Conservation (phyloP, 192 early-diverging fungal genomes). For the Coemansia sp. region DNA sequence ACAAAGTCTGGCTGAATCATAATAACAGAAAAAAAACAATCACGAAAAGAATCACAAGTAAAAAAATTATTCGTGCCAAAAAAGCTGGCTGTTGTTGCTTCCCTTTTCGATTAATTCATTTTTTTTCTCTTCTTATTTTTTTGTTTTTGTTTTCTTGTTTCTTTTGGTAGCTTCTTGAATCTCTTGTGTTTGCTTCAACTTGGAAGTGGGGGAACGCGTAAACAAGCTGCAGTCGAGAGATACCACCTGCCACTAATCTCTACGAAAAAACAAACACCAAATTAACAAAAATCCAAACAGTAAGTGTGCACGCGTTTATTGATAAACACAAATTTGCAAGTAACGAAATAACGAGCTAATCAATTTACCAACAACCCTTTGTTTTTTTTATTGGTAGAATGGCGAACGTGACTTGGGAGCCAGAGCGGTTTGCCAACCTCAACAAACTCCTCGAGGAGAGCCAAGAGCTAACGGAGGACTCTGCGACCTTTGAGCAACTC, state of each 20-base stretch:
- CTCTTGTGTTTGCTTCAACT: no score
- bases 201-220: background rate
- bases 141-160: background rate
- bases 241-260: background rate
- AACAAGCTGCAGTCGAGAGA: background rate
- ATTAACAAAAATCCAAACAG: background rate
- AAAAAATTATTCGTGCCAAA: no score
- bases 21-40: background rate
- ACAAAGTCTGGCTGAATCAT: slow-evolving; percentile 52
- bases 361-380: slow-evolving; percentile 4
- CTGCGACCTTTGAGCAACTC: slow-evolving; percentile 39
- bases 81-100: background rate
- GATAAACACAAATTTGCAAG: background rate
- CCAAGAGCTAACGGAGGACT: slow-evolving; percentile 32
- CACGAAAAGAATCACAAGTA: background rate
- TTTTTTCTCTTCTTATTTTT: background rate
- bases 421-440: slow-evolving; percentile 51
- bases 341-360: no score
- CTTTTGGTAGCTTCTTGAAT: background rate
- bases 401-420: slow-evolving; percentile 54
- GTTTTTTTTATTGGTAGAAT: slow-evolving; percentile 24
- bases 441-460: slow-evolving; percentile 43
- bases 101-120: background rate
- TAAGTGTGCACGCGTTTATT: slow-evolving; percentile 1
- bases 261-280: slow-evolving; percentile 9